Evolutionary conservation across 2,329 filamentous ascomycete genomes (phyloP), one percentile per base, ranked within the genome.

Genomic region (Arthroderma sp.): DNA sequence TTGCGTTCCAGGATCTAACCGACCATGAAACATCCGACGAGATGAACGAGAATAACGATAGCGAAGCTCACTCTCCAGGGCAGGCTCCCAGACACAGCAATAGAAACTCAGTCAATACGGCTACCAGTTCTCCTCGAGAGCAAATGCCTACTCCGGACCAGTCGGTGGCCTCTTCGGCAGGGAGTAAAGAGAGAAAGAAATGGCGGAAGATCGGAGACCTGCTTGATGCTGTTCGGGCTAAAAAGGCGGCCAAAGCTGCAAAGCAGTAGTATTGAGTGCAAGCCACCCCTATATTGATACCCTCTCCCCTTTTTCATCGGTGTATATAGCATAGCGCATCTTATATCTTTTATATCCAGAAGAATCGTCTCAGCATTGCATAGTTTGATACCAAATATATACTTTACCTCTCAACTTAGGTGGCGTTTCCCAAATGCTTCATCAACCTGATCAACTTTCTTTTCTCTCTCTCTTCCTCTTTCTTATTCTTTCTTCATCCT

Each of bases 311-410:
- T 28, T 49, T 28, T 51, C 28, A 31, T 19, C 33, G n/a, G 23
- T 51, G 44, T 51, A 51, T 51, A 31, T 51, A 51, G 44, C 44
- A 51, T 51, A 51, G 44, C 44, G 44, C 15, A 43, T 43, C 23
- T 13, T 9, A 43, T 43, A 4, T 43, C 19, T 15, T 13, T 37
- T 37, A 37, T 37, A 8, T 37, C 13, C 35, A 13, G 9, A 37
- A 37, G 8, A 11, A 37, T 37, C 9, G 3, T 37, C 13, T 13
- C 9, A 37, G 13, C 35, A n/a, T 37, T 37, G 35, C 35, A 37
- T 37, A 33, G 11, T n/a, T n/a, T n/a, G n/a, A n/a, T n/a, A n/a
- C n/a, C n/a, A n/a, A n/a, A n/a, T n/a, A n/a, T n/a, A n/a, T n/a
- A n/a, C n/a, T n/a, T n/a, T n/a, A n/a, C n/a, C n/a, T n/a, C n/a